These are phyloP conservation scores for Allium fistulosum DNA, from an alignment of 106 monocot genomes.

Conservation along the genomic window DNA sequence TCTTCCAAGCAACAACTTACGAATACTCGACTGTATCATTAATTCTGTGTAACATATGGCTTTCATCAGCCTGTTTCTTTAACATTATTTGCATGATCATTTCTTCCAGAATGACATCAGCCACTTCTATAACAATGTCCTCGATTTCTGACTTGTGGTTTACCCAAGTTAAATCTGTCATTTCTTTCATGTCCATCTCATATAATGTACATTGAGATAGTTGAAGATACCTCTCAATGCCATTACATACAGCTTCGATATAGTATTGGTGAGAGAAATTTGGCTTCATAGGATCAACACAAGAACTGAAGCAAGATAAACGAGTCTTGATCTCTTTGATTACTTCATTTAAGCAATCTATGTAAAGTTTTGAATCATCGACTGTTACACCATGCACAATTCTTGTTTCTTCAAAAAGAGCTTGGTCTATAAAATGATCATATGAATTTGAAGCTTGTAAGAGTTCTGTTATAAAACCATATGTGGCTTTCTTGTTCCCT, in stretches of 20 bases:
- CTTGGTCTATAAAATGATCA: constrained; percentile 28
- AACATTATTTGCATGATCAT: constrained; percentile 32
- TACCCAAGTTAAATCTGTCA: constrained; percentile 27
- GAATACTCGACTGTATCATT: too few relatives aligned
- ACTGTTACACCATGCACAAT: neutral
- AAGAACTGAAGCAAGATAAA: constrained; percentile 12
- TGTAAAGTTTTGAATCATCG: constrained; percentile 28
- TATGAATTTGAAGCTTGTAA: constrained; percentile 15
- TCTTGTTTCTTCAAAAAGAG: constrained; percentile 21
- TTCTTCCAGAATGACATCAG: constrained; percentile 31
- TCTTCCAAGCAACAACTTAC: too few relatives aligned
- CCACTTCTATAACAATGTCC: constrained; percentile 22
- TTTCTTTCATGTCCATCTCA: constrained; percentile 26
- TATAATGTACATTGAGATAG: constrained; percentile 20
- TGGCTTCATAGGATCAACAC: neutral
- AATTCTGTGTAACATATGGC: too few relatives aligned
- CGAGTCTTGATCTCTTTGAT: constrained; percentile 28
- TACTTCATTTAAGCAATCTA: constrained; percentile 36
- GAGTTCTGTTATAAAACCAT: constrained; percentile 17
- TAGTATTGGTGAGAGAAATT: constrained; percentile 11
- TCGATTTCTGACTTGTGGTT: constrained; percentile 23
- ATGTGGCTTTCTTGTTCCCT: constrained; percentile 15
- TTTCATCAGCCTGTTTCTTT: neutral
- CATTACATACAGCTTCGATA: constrained; percentile 34
- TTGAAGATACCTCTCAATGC: constrained; percentile 15